Percentiles rank a stretch among this genome's conserved stretches.
phyloP scores from a whole-genome alignment of 441 rosid species.

The Raphanus hybrid region DNA sequence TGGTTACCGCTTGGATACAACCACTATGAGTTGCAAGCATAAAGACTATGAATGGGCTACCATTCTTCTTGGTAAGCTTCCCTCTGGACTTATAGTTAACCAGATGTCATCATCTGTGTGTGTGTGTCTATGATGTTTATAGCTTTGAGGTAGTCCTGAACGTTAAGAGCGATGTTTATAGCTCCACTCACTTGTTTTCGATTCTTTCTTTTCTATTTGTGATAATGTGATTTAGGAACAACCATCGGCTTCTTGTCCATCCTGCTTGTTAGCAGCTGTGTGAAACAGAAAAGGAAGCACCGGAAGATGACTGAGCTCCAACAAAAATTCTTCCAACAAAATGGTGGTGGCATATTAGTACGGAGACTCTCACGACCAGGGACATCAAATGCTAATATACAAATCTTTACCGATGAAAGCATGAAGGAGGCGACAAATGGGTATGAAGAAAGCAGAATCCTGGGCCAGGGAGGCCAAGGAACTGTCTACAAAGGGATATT shows the following conservation, averaged over 20 bases:
- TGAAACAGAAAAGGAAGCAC: background rate
- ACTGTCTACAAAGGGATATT: slow-evolving; percentile 40
- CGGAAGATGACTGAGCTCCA: slow-evolving; percentile 1
- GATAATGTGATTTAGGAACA: slow-evolving; percentile 9
- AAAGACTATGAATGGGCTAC: background rate
- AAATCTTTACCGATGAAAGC: slow-evolving; percentile 26
- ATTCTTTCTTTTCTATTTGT: background rate
- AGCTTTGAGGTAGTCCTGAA: background rate
- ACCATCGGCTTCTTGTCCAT: slow-evolving; percentile 21
- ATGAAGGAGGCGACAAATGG: slow-evolving; percentile 22
- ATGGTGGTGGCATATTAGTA: slow-evolving; percentile 24
- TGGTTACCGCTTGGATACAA: background rate
- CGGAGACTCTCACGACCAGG: slow-evolving; percentile 28
- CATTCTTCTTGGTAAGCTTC: background rate
- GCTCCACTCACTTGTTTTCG: background rate
- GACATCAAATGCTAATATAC: background rate
- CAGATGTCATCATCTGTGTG: background rate
- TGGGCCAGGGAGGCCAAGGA: slow-evolving; percentile 40
- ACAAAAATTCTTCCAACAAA: slow-evolving; percentile 25
- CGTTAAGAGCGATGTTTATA: no score
- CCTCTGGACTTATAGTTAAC: background rate
- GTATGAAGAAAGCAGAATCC: slow-evolving; percentile 31
- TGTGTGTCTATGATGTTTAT: background rate
- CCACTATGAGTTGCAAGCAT: background rate
- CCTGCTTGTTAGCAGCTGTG: slow-evolving; percentile 15